Percentiles rank a stretch among this genome's conserved stretches.
Conservation (phyloP, 306 rosid genomes). For the Lathyrus tuberosus region DNA sequence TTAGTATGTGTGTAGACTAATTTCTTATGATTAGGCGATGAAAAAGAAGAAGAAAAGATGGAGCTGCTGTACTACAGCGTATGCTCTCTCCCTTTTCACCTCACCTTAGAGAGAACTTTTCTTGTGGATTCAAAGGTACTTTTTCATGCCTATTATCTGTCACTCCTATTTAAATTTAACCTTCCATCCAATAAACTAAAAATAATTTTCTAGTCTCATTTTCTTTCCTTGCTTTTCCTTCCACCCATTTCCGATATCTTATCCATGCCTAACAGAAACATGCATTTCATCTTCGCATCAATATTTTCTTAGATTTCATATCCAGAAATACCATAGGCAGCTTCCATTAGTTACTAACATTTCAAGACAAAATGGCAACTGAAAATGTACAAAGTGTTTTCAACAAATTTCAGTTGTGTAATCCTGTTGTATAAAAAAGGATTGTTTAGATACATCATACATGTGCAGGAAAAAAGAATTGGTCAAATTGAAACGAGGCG, state of each 20-base stretch:
- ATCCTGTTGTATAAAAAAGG: conserved; percentile 17
- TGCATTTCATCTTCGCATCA: conserved; percentile 8
- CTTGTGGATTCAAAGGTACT: conserved; percentile 19
- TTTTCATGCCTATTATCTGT: conserved; percentile 29
- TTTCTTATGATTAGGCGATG: neutral
- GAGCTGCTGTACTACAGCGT: neutral
- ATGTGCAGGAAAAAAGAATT: conserved; percentile 14
- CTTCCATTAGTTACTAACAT: neutral
- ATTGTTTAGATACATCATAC: conserved; percentile 3
- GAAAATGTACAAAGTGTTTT: conserved; percentile 1
- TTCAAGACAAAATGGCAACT: neutral
- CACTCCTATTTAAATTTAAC: conserved; percentile 2
- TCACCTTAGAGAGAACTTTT: conserved; percentile 4
- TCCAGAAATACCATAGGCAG: neutral
- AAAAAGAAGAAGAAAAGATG: conserved; percentile 9
- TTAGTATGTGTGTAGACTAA: neutral
- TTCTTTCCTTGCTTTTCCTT: conserved; percentile 9
- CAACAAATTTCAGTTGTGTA: conserved; percentile 11
- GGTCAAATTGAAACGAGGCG: conserved; percentile 1
- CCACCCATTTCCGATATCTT: conserved; percentile 9
- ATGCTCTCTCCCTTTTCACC: conserved; percentile 20
- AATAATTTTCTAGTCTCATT: conserved; percentile 19
- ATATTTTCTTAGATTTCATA: conserved; percentile 23
- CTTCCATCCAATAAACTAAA: conserved; percentile 1
- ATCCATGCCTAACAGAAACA: conserved; percentile 2